A percentile compares a stretch with the other conserved stretches of the same genome.
Conservation (phyloP, 192 early-diverging fungal genomes). For the Umbelopsis sp. region DNA sequence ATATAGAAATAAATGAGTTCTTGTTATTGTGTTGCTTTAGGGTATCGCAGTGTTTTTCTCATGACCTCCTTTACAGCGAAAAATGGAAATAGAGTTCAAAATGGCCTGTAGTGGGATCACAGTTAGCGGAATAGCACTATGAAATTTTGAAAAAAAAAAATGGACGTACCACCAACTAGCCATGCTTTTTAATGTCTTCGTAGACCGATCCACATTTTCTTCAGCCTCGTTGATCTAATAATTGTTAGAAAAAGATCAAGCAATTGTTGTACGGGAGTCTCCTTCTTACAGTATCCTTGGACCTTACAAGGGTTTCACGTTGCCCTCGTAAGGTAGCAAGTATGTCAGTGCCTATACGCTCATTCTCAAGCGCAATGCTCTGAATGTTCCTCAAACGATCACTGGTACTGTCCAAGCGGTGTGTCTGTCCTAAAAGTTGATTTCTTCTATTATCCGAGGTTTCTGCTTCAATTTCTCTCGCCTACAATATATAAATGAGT, state of each 20-base stretch:
- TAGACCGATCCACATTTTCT: neutral
- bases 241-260: neutral
- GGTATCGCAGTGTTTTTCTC: too few relatives aligned
- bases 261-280: neutral
- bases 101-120: too few relatives aligned
- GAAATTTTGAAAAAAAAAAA: neutral
- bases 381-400: neutral
- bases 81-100: too few relatives aligned
- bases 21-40: too few relatives aligned
- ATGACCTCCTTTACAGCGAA: too few relatives aligned
- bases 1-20: too few relatives aligned
- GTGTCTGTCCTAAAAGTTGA: neutral
- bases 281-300: neutral
- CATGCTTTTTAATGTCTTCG: slow-evolving; percentile 5
- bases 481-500: neutral
- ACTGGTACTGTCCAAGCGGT: neutral
- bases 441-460: neutral
- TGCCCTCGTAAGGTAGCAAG: slow-evolving; percentile 1
- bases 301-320: neutral
- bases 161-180: neutral
- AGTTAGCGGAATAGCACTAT: too few relatives aligned
- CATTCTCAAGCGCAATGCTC: neutral
- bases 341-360: neutral
- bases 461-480: neutral
- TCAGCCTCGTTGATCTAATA: neutral